A percentile compares a stretch with the other conserved stretches of the same genome.
Evolutionary conservation across 169 alveolate species (phyloP).

Genomic region (Miamiensis avidus): DNA sequence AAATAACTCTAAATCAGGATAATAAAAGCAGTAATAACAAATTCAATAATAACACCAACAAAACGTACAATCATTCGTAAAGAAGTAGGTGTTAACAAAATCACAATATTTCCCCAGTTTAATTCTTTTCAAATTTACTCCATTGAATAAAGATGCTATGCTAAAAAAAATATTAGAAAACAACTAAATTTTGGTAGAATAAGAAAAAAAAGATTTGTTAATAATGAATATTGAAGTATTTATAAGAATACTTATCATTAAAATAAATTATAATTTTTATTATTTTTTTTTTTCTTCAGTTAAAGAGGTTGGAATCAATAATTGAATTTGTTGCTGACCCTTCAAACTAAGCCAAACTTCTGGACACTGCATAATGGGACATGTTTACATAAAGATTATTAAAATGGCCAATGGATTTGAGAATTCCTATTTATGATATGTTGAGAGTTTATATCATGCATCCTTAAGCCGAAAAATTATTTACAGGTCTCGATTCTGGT

Average conservation of each 20-base stretch:
- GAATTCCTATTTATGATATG: conserved; percentile 81
- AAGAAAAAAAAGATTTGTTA: neutral
- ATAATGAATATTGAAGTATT: too few relatives aligned
- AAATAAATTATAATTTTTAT: too few relatives aligned
- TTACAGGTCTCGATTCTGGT: conserved; percentile 45
- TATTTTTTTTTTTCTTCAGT: neutral
- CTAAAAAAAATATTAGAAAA: conserved; percentile 27
- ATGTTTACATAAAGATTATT: conserved; percentile 65
- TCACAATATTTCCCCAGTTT: conserved; percentile 12
- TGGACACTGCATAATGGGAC: conserved; percentile 46
- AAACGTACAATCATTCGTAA: neutral
- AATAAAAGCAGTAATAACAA: conserved; percentile 2
- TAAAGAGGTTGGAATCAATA: neutral
- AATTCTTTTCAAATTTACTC: conserved; percentile 21
- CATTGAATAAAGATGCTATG: conserved; percentile 27
- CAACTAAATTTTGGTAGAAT: neutral
- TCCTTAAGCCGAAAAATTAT: conserved; percentile 68
- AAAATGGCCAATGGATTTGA: conserved; percentile 67
- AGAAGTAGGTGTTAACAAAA: conserved; percentile 7
- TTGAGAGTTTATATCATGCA: conserved; percentile 78
- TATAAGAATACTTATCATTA: neutral
- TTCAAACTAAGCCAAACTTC: conserved; percentile 38
- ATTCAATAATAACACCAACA: conserved; percentile 22
- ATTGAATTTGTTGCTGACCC: neutral
- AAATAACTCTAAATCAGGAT: conserved; percentile 37